Conservation (phyloP, 352 stramenopile genomes). For the Globisporangium megalacanthum region DNA sequence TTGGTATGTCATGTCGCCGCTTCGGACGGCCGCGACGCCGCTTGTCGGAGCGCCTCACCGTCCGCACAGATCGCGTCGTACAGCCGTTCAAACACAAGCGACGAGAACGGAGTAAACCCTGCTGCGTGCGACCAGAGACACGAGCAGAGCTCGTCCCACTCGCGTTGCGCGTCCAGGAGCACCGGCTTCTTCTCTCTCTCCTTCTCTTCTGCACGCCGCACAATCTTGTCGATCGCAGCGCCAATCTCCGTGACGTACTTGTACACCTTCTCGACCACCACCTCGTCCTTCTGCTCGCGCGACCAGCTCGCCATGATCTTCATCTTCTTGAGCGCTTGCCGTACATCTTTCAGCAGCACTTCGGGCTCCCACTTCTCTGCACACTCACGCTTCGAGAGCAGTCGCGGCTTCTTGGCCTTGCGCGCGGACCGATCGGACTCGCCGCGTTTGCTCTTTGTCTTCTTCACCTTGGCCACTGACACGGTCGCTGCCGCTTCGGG, state of each 20-base stretch:
- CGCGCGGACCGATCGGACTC: conserved; percentile 2
- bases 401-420: conserved; percentile 14
- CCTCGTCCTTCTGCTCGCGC: conserved; percentile 74
- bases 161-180: conserved; percentile 8
- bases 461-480: conserved; percentile 30
- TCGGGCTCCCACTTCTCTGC: conserved; percentile 79
- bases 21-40: background rate
- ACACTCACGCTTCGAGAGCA: conserved; percentile 47
- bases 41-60: conserved; percentile 34
- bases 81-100: conserved; percentile 72
- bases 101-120: conserved; percentile 67
- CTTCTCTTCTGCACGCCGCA: conserved; percentile 35
- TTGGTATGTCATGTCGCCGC: conserved; percentile 20
- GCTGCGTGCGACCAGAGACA: conserved; percentile 79
- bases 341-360: conserved; percentile 68
- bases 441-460: conserved; percentile 15
- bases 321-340: conserved; percentile 84
- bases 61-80: conserved; percentile 85
- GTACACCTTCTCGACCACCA: conserved; percentile 81
- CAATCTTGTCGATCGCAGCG: conserved; percentile 70
- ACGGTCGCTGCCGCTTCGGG: background rate
- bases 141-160: conserved; percentile 75
- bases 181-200: conserved; percentile 14
- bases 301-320: conserved; percentile 82
- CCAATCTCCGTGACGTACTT: conserved; percentile 85